Conservation (phyloP, 371 early-diverging fungal species). For the Dinochytrium kinnereticum region DNA sequence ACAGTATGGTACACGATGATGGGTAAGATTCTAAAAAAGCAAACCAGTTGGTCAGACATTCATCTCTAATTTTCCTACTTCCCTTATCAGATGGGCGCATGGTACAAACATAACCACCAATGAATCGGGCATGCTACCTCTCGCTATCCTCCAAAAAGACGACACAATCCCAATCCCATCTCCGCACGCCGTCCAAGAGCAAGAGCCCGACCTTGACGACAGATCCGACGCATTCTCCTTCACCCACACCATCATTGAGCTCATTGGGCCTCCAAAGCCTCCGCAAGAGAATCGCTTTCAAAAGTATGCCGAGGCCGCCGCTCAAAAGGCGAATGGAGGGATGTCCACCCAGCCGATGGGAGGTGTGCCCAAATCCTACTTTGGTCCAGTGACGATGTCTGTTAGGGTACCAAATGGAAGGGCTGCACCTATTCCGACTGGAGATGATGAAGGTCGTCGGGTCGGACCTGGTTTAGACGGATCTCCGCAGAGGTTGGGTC, state of each 20-base stretch:
- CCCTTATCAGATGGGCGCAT: conserved; percentile 29
- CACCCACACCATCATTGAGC: conserved; percentile 13
- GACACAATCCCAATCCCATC: neutral
- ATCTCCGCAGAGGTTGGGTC: no score
- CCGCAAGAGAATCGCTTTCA: conserved; percentile 1
- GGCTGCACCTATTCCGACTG: neutral
- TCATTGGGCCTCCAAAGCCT: conserved; percentile 15
- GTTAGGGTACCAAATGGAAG: neutral
- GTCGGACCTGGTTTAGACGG: no score
- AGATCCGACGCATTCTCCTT: conserved; percentile 7
- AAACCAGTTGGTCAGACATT: neutral
- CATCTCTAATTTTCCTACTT: neutral
- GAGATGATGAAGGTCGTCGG: neutral
- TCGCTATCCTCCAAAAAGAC: conserved; percentile 11
- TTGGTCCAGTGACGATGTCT: neutral
- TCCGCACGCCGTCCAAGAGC: neutral
- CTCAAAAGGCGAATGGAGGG: neutral
- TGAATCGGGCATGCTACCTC: conserved; percentile 24
- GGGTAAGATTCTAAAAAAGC: conserved; percentile 7
- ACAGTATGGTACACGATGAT: conserved; percentile 28
- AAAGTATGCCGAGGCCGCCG: neutral
- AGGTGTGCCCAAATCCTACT: neutral
- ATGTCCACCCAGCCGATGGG: neutral
- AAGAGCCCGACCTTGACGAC: neutral
- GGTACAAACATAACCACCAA: conserved; percentile 32